Base-by-base conservation (phyloP, 345 rosid genomes). In the Citrus glauca region DNA sequence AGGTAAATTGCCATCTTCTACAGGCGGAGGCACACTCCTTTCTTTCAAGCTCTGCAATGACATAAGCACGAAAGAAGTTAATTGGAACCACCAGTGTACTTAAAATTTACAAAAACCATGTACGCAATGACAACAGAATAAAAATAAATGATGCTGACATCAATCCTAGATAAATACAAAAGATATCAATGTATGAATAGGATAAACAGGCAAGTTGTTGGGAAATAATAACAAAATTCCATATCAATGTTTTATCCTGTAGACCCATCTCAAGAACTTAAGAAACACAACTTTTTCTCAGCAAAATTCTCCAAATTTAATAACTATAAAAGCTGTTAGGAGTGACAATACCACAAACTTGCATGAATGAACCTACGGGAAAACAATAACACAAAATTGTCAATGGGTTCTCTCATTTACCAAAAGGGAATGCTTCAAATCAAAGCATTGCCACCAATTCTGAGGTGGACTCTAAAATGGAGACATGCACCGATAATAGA, bases 41-140 rank as follows among this genome's bases (percentile, higher is more conserved):
- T 71, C 90, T 82, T 85, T 87, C 81, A 90, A 87, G 79, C 88
- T 86, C 95, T 91, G 83, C 71, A 78, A 74, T 22, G 32, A 27
- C 50, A 40, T 32, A 57, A 62, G 74, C 9, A 22, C 69, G 33
- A 25, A 22, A 57, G 57, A 81, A 61, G 27, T 37, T 37, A 75
- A 24, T 17, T 13, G 27, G 37, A 68, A 69, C 13, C 32, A 10
- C 33, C 66, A 42, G 8, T 24, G 11, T 27, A 74, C 27, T 73
- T 81, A 66, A 71, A 57, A 33, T 66, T 45, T 7, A 71, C 1
- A 9, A 24, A 66, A 65, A 66, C 50, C 64, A 32, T 7, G 50
- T 37, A 16, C 50, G 16, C 48, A 45, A 59, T 30, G 56, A 9
- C 33, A 33, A 42, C 22, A 22, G 24, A 64, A 24, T 38, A 45